Base-by-base conservation (phyloP, 768 basidiomycete genomes). In the Phlebiopsis gigantea region DNA sequence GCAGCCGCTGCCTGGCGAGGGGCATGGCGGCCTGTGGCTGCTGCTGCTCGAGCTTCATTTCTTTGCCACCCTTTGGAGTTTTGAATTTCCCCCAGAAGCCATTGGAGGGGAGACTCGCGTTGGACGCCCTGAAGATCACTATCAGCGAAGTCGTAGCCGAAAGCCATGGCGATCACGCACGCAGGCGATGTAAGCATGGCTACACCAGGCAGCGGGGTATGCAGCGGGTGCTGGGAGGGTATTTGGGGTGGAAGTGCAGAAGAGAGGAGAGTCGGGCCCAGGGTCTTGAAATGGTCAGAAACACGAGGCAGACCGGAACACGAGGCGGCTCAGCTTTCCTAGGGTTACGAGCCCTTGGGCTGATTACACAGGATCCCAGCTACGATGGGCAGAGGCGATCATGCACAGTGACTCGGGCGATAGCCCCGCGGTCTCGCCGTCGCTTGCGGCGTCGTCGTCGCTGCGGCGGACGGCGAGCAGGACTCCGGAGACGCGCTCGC, bases 181-280 rank as follows among this genome's bases (percentile, higher is more conserved):
- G 88, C 83, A 70, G 90, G 90, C 62, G 88, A 90, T 71, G 83
- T 82, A 66, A 91, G 83, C 89, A 91, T 90, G 71, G 61, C 39
- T 63, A 55, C 60, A 58, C 61, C 59, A 61, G 59, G 59, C 55
- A 54, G 56, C 41, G 44, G 44, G 41, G 31, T 28, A 49, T 26
- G 51, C 49, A 39, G 31, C 46, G 42, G 24, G 30, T 24, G 48
- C 39, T 42, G 56, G 57, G 52, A 12, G 46, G 19, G 54, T 54
- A 34, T 45, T 53, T 52, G 45, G 31, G 53, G 58, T 54, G 53
- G 51, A 55, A 48, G 56, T 50, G 46, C 22, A 52, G 53, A 50
- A 39, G 50, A 58, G 46, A 57, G 53, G 19, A 56, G 28, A 58
- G 58, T 51, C n/a, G 48, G 15, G 43, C 25, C 25, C 53, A 21